Evolutionary conservation across 345 rosid species (phyloP), one percentile per base, ranked within the genome.

Genomic region (Anacardium occidentale): DNA sequence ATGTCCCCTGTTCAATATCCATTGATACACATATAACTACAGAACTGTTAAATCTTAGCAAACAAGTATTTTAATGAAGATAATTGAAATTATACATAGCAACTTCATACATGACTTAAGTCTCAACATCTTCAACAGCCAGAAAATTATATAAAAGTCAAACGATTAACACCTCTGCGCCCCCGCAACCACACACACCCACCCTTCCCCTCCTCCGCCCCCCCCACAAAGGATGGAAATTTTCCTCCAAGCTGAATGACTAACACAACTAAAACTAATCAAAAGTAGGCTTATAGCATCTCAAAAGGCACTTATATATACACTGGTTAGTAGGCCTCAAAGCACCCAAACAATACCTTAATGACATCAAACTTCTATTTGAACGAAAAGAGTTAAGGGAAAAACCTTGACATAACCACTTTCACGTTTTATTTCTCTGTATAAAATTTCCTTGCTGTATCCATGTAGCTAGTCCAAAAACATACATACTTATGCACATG

Each of bases 1-100:
- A 92, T 17, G 92, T 91, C 63, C 99, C 98, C 99, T 95, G 87
- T 55, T 56, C 32, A 29, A 29, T 29, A 3, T 29, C 32, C 32
- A 78, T 17, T 53, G 56, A 52, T 25, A 64, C 17, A 57, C 26
- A 59, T 32, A 71, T 10, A 58, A 64, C 34, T 56, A 68, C 58
- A 7, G 5, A 59, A 68, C 59, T 18, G 57, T 37, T 44, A 66
- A 68, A 32, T n/a, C 73, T 26, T 54, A 40, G 67, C 22, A 59
- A 4, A 29, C 25, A 51, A 65, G 59, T 4, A 63, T 20, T n/a
- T 18, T 59, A 25, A 62, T 18, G 25, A 59, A 60, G 50, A 47
- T 25, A 67, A 78, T 60, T 52, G 24, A 61, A 32, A 42, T 17
- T 21, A 42, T 34, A 52, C 11, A 10, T 12, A 61, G 40, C 60